phyloP scores from a whole-genome alignment of 2,329 filamentous ascomycete genomes.

The Colletotrichum sp. region DNA sequence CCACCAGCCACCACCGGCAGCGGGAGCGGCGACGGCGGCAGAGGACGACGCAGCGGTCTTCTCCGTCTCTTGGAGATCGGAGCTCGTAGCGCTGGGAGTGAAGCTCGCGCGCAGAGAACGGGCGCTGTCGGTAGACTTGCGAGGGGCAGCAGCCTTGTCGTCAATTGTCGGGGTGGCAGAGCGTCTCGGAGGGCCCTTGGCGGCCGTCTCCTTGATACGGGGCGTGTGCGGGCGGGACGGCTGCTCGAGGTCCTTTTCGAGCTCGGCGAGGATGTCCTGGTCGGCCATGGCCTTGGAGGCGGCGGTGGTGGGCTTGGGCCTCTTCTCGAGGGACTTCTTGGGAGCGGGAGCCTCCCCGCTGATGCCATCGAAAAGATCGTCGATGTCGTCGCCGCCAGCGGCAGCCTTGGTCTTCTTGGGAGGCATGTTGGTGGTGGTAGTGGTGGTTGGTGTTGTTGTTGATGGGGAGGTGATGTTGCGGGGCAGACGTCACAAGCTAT shows the following conservation, averaged over 20 bases:
- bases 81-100: constrained; percentile 70
- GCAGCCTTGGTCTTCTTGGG: constrained; percentile 63
- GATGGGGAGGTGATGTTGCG: constrained; percentile 8
- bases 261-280: constrained; percentile 84
- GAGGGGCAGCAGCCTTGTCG: constrained; percentile 58
- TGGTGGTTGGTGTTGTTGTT: not conserved
- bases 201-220: constrained; percentile 61
- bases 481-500: constrained; percentile 12
- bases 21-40: constrained; percentile 47
- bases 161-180: constrained; percentile 63
- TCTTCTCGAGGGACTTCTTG: constrained; percentile 51
- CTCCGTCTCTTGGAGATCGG: constrained; percentile 62
- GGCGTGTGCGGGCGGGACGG: constrained; percentile 84
- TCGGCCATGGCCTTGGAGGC: constrained; percentile 54
- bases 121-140: constrained; percentile 81
- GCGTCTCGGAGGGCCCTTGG: constrained; percentile 50
- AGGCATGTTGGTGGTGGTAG: constrained; percentile 48
- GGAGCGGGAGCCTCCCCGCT: constrained; percentile 53
- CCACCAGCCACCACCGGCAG: constrained; percentile 79
- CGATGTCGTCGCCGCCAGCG: constrained; percentile 65
- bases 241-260: constrained; percentile 68
- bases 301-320: constrained; percentile 51
- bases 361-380: constrained; percentile 69
- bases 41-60: constrained; percentile 39
- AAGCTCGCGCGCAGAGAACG: constrained; percentile 74